These are phyloP conservation scores for Nemophila menziesii DNA, from an alignment of 257 asterid species.

Conservation along the genomic window DNA sequence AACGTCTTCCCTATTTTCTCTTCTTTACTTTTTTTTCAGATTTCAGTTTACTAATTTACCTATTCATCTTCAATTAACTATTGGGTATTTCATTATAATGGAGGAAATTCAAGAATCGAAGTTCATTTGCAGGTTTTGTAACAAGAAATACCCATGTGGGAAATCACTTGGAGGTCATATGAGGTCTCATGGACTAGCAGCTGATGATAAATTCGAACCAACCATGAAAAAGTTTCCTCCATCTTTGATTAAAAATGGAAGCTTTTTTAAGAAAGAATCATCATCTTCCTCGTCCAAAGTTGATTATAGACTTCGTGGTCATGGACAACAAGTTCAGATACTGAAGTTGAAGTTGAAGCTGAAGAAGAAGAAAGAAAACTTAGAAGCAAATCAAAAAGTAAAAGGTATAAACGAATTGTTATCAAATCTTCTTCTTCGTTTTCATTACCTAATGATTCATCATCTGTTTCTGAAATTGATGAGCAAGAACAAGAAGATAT, in stretches of 20 bases:
- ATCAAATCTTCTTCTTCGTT: conserved; percentile 31
- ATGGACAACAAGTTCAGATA: conserved; percentile 53
- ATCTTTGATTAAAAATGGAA: conserved; percentile 19
- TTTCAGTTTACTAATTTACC: too few species aligned
- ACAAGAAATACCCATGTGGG: conserved; percentile 65
- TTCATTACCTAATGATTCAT: conserved; percentile 26
- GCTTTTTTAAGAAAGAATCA: conserved; percentile 10
- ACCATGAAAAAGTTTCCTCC: conserved; percentile 24
- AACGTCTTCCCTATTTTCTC: too few species aligned
- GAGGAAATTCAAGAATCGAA: conserved; percentile 20
- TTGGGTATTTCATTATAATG: conserved; percentile 3
- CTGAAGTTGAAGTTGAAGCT: too few species aligned
- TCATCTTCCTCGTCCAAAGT: too few species aligned
- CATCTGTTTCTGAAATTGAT: conserved; percentile 66
- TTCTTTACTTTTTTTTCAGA: too few species aligned
- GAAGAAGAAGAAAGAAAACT: conserved; percentile 37
- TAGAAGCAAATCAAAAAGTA: conserved; percentile 33
- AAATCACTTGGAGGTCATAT: conserved; percentile 81
- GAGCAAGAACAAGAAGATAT: conserved; percentile 66
- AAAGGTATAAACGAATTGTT: conserved; percentile 39
- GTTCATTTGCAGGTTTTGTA: conserved; percentile 51
- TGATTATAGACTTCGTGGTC: conserved; percentile 39
- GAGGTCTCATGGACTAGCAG: conserved; percentile 59
- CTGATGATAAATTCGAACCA: conserved; percentile 28
- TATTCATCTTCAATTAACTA: too few species aligned